Percentiles rank a stretch among this genome's conserved stretches.
These are phyloP conservation scores for Acacia crassicarpa DNA, from an alignment of 306 rosid species.

Conservation along the genomic window DNA sequence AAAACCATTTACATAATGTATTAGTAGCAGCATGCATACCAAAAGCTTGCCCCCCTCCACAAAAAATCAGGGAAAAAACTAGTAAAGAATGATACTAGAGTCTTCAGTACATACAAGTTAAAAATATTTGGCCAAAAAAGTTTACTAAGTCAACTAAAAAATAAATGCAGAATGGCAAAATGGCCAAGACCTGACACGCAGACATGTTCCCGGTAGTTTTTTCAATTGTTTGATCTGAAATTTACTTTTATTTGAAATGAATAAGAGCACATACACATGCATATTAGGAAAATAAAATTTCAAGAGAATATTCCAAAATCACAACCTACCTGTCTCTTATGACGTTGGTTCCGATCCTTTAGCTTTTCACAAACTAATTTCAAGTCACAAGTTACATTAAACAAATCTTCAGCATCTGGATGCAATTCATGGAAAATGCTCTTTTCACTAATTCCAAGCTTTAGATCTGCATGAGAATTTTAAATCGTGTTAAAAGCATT, in stretches of 20 bases:
- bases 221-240: not conserved
- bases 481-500: slow-evolving; percentile 1
- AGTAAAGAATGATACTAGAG: not conserved
- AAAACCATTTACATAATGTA: not conserved
- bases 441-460: slow-evolving; percentile 91
- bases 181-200: not conserved
- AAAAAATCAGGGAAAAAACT: not conserved
- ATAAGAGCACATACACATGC: not conserved
- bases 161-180: not conserved
- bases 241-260: not conserved
- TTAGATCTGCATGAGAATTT: slow-evolving; percentile 62
- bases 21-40: not conserved
- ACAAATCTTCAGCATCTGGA: slow-evolving; percentile 98
- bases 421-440: slow-evolving; percentile 93
- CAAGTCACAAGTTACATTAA: slow-evolving; percentile 94
- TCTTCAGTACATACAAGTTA: not conserved
- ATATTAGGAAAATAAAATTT: not conserved
- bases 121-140: not conserved
- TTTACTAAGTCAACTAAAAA: not conserved
- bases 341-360: slow-evolving; percentile 75
- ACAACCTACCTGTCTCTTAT: slow-evolving; percentile 76
- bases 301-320: not conserved
- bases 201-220: not conserved
- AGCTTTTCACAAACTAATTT: slow-evolving; percentile 96
- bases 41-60: not conserved